Evolutionary conservation across 257 asterid species (phyloP), one percentile per base, ranked within the genome.

Genomic region (Salvia miltiorrhiza): DNA sequence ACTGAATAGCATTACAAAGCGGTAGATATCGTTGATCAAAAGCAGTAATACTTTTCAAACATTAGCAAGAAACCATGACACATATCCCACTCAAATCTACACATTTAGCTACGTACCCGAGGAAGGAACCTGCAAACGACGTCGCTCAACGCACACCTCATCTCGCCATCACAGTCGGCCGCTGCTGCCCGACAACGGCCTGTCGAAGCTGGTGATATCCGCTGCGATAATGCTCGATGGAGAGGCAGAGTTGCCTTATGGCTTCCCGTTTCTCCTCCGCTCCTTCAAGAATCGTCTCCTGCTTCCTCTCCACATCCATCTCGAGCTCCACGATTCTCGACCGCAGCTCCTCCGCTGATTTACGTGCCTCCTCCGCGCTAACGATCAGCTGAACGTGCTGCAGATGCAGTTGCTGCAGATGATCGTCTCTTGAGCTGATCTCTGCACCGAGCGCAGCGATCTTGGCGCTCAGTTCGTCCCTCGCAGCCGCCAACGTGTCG

Each of bases 231-330:
- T 90, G 92, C 83, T 90, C 95, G 28, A 88, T 79, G 5, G 97
- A 90, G 78, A 88, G 62, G 75, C 94, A 88, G 6, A 93, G 90
- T 71, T 93, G 97, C 73, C 97, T 88, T 64, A 93, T 93, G 3
- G 96, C 98, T 62, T 93, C 95, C 9, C 97, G 77, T 77, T 93
- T 93, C 77, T 80, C 96, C 82, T 93, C 95, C 0, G 87, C 96
- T 21, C 92, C 95, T 82, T 90, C 88, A 49, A 71, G 39, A 11
- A 90, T 86, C 3, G 30, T 45, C 50, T 86, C 92, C 30, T 72
- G 71, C 66, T 85, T 86, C 65, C 72, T 81, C 69, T 85, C 76
- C 11, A 88, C 77, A 9, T 87, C 90, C 10, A 2, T 19, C 79
- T 87, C 95, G 59, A 88, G 74, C 50, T 84, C 98, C 71, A 60